phyloP scores from a whole-genome alignment of 805 yeast genomes.

The Brettanomyces naardenensis region DNA sequence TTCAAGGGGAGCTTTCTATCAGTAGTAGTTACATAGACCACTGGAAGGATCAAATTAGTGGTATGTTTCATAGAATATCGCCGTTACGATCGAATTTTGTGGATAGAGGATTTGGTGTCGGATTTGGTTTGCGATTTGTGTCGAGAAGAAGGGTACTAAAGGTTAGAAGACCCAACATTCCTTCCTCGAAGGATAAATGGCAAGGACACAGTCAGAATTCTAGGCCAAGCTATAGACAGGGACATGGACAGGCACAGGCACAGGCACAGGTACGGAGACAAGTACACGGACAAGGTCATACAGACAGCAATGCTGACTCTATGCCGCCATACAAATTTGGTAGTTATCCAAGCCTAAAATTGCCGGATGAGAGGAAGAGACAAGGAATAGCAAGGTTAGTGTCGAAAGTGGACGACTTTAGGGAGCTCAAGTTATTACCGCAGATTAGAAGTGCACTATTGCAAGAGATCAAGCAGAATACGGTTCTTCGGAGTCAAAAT shows the following conservation, averaged over 20 bases:
- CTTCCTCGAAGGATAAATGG: slow-evolving; percentile 6
- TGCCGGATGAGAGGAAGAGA: slow-evolving; percentile 28
- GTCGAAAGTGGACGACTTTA: slow-evolving; percentile 51
- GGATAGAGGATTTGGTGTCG: no score
- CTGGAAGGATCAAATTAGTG: no score
- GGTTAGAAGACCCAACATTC: slow-evolving; percentile 12
- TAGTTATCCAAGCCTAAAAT: slow-evolving; percentile 37
- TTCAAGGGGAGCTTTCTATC: no score
- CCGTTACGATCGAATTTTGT: no score
- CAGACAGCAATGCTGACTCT: no score
- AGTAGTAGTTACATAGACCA: no score
- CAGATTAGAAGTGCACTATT: slow-evolving; percentile 54
- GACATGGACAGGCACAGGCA: no score
- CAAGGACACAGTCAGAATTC: slow-evolving; percentile 1
- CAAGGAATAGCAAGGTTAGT: slow-evolving; percentile 32
- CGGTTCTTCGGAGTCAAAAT: slow-evolving; percentile 32
- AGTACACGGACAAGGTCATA: no score
- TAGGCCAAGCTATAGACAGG: no score
- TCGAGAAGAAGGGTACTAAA: slow-evolving; percentile 6
- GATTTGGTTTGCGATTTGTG: no score
- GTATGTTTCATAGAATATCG: no score
- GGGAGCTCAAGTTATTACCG: slow-evolving; percentile 60
- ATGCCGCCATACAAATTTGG: slow-evolving; percentile 36
- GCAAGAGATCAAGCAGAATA: slow-evolving; percentile 41
- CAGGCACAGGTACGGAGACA: no score